A percentile compares a stretch with the other conserved stretches of the same genome.
Conservation (phyloP, 2,329 filamentous ascomycete species). For the Nemania sp. region DNA sequence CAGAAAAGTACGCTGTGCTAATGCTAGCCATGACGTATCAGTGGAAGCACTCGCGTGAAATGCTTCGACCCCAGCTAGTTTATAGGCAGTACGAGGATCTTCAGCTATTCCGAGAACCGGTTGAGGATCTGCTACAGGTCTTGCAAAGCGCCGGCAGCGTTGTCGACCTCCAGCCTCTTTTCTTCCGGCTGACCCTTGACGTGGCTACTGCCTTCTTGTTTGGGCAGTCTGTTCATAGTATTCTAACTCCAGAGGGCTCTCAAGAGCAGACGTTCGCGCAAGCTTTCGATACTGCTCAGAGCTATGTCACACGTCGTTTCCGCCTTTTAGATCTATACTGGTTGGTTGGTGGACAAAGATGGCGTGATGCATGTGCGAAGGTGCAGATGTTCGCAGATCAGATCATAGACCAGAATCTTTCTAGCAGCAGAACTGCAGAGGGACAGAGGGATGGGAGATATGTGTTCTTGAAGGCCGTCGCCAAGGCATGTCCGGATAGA, state of each 20-base stretch:
- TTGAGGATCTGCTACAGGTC: slow-evolving; percentile 29
- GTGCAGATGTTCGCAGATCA: slow-evolving; percentile 34
- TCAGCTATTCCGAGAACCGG: slow-evolving; percentile 29
- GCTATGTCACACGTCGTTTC: slow-evolving; percentile 29
- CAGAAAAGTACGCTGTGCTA: too few relatives aligned
- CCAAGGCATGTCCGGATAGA: slow-evolving; percentile 27
- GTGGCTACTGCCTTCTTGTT: slow-evolving; percentile 38
- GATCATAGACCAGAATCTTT: slow-evolving; percentile 34
- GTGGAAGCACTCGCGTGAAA: slow-evolving; percentile 43
- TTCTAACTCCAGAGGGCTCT: slow-evolving; percentile 21
- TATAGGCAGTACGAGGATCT: slow-evolving; percentile 33
- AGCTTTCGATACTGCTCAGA: slow-evolving; percentile 32
- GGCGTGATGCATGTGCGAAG: slow-evolving; percentile 27
- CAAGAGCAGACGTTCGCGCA: slow-evolving; percentile 27
- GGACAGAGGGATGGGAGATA: slow-evolving; percentile 20
- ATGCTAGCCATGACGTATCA: neutral
- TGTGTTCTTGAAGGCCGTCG: slow-evolving; percentile 32
- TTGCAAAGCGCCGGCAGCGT: slow-evolving; percentile 23
- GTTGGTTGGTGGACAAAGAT: slow-evolving; percentile 27
- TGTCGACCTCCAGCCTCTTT: slow-evolving; percentile 35
- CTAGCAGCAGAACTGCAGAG: slow-evolving; percentile 8
- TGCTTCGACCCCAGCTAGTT: slow-evolving; percentile 42
- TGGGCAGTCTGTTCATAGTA: slow-evolving; percentile 33
- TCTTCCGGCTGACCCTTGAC: slow-evolving; percentile 36
- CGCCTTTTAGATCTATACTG: slow-evolving; percentile 32